A percentile compares a stretch with the other conserved stretches of the same genome.
Evolutionary conservation across 2,329 filamentous ascomycete genomes (phyloP).

Genomic region (Aspergillus spinulosporus): DNA sequence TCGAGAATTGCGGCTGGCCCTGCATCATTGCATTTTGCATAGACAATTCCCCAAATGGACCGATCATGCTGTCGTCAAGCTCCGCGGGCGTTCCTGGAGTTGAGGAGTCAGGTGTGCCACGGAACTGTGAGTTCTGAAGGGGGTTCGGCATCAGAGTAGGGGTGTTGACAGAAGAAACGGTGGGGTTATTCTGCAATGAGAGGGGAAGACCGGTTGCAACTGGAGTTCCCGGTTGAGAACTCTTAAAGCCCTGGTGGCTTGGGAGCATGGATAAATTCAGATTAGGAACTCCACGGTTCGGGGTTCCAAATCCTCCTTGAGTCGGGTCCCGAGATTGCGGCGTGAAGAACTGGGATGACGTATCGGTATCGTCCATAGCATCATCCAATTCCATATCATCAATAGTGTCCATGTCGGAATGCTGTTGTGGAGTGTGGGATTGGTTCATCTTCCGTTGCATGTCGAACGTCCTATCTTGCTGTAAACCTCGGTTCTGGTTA

Average conservation of each 20-base stretch:
- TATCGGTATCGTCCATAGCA: slow-evolving; percentile 56
- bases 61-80: slow-evolving; percentile 71
- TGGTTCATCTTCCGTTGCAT: slow-evolving; percentile 41
- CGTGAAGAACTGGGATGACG: slow-evolving; percentile 46
- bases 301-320: slow-evolving; percentile 60
- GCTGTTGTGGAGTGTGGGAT: slow-evolving; percentile 33
- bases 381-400: slow-evolving; percentile 99
- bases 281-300: slow-evolving; percentile 61
- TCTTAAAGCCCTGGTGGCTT: slow-evolving; percentile 74
- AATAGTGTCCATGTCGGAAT: slow-evolving; percentile 73
- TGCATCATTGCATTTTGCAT: slow-evolving; percentile 52
- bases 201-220: slow-evolving; percentile 67
- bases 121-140: slow-evolving; percentile 57
- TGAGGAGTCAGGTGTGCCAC: slow-evolving; percentile 63
- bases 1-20: slow-evolving; percentile 41
- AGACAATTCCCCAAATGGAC: slow-evolving; percentile 62
- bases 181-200: slow-evolving; percentile 86
- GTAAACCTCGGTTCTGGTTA: slow-evolving; percentile 37
- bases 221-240: slow-evolving; percentile 83
- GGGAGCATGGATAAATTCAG: slow-evolving; percentile 78
- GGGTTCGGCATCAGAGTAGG: slow-evolving; percentile 83
- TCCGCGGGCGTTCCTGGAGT: slow-evolving; percentile 70
- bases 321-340: slow-evolving; percentile 69
- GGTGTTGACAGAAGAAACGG: slow-evolving; percentile 95
- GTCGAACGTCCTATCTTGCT: slow-evolving; percentile 36